A percentile compares a stretch with the other conserved stretches of the same genome.
These are phyloP conservation scores for Nicotiana noctiflora DNA, from an alignment of 257 asterid genomes.

Conservation along the genomic window DNA sequence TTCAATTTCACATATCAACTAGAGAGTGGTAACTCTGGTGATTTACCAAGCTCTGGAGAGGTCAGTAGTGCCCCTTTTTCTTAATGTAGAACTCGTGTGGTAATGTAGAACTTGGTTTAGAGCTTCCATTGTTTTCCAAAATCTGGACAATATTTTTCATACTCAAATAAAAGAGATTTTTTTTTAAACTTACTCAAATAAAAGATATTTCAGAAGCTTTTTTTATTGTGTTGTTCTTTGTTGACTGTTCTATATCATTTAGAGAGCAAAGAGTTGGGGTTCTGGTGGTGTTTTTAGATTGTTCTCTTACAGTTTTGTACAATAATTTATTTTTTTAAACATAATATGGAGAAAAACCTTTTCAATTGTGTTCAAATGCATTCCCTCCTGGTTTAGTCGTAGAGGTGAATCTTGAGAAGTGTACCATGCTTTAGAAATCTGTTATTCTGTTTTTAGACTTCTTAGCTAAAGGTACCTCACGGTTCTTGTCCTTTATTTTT, in stretches of 20 bases:
- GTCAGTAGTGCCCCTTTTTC: conserved; percentile 21
- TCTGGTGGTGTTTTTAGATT: neutral
- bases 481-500: neutral
- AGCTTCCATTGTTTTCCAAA: neutral
- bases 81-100: neutral
- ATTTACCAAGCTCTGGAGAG: conserved; percentile 96
- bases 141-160: neutral
- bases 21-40: conserved; percentile 74
- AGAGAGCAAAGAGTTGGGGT: neutral
- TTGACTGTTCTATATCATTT: neutral
- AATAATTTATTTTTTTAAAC: neutral
- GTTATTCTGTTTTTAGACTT: neutral
- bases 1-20: conserved; percentile 88
- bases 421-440: neutral
- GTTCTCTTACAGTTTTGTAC: neutral
- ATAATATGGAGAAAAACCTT: neutral
- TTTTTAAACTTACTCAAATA: neutral
- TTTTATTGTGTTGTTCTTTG: neutral
- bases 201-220: neutral
- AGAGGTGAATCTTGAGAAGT: neutral
- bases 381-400: neutral
- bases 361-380: neutral
- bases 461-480: neutral
- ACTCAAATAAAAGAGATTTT: neutral
- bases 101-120: neutral